phyloP scores from a whole-genome alignment of 2,329 filamentous ascomycete genomes.

The Exophiala phaeomuriformis region DNA sequence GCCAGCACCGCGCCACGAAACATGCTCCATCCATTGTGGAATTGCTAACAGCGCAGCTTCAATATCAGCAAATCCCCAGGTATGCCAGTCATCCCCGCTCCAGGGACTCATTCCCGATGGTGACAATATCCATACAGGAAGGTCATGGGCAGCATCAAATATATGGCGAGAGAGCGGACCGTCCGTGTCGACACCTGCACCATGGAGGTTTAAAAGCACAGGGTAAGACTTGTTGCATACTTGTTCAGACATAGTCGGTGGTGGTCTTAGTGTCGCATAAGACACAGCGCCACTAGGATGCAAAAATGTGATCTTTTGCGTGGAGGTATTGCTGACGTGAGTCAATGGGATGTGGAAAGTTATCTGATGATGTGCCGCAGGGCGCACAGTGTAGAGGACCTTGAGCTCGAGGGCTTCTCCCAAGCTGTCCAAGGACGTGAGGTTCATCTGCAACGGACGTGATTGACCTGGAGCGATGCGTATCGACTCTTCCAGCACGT shows the following conservation, averaged over 20 bases:
- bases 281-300: slow-evolving; percentile 50
- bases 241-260: slow-evolving; percentile 37
- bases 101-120: slow-evolving; percentile 53
- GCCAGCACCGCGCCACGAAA: slow-evolving; percentile 44
- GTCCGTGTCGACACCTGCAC: slow-evolving; percentile 51
- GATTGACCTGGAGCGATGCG: slow-evolving; percentile 31
- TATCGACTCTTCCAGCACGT: slow-evolving; percentile 2
- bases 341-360: slow-evolving; percentile 22
- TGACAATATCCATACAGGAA: slow-evolving; percentile 50
- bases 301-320: slow-evolving; percentile 49
- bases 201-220: slow-evolving; percentile 48
- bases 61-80: slow-evolving; percentile 51
- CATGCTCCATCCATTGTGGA: slow-evolving; percentile 43
- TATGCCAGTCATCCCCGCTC: slow-evolving; percentile 57
- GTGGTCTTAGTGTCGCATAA: slow-evolving; percentile 52
- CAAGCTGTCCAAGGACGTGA: not conserved
- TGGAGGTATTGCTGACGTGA: slow-evolving; percentile 31
- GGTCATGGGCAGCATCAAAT: slow-evolving; percentile 44
- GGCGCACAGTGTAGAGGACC: slow-evolving; percentile 5
- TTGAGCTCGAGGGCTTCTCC: slow-evolving; percentile 5
- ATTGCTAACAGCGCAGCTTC: slow-evolving; percentile 47
- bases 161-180: slow-evolving; percentile 40
- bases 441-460: slow-evolving; percentile 28
- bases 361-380: slow-evolving; percentile 4
- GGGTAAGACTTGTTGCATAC: slow-evolving; percentile 30